A percentile compares a stretch with the other conserved stretches of the same genome.
Evolutionary conservation across 441 rosid genomes (phyloP).

Genomic region (Gossypium aridum): DNA sequence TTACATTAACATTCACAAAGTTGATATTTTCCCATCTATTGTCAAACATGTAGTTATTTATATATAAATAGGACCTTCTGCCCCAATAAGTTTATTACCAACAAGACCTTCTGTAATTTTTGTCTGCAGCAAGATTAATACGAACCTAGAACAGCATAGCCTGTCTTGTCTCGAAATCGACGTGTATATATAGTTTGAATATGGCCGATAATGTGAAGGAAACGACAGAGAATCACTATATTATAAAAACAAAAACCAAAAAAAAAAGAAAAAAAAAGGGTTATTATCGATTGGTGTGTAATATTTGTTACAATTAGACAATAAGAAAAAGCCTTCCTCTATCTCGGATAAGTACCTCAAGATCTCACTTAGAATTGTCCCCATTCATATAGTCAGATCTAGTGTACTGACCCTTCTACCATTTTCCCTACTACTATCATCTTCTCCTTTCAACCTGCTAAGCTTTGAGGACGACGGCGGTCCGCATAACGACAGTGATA

Average conservation of each 20-base stretch:
- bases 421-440: constrained; percentile 18
- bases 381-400: constrained; percentile 91
- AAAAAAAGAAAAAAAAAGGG: neutral
- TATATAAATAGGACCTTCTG: neutral
- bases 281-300: neutral
- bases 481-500: constrained; percentile 52
- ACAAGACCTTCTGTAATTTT: neutral
- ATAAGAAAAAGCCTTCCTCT: neutral
- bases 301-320: neutral
- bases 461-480: constrained; percentile 41
- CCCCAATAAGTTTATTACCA: neutral
- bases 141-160: neutral
- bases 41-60: too few relatives aligned
- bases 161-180: neutral
- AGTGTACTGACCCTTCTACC: constrained; percentile 70
- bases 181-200: neutral
- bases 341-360: constrained; percentile 59
- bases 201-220: neutral
- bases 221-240: neutral
- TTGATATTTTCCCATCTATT: neutral
- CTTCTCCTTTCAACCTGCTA: constrained; percentile 35
- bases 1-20: too few relatives aligned
- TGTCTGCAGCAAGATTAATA: neutral
- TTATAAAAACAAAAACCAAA: neutral
- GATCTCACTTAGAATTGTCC: constrained; percentile 87